Evolutionary conservation across 2,329 filamentous ascomycete genomes (phyloP), one percentile per base, ranked within the genome.

Genomic region (Cordyceps fumosorosea): DNA sequence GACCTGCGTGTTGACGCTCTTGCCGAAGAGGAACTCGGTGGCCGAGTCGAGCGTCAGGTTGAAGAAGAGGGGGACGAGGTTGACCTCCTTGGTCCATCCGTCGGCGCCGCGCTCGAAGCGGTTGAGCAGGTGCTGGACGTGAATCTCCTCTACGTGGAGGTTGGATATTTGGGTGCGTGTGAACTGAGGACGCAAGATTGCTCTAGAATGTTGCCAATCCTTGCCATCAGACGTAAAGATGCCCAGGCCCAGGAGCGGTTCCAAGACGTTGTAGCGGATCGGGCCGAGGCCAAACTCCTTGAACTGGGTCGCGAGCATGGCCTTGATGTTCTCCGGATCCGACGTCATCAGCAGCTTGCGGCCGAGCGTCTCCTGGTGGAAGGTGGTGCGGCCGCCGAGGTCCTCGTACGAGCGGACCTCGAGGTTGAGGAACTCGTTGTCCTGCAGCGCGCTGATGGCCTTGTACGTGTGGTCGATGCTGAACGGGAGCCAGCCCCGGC

Each of bases 21-120:
- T 76, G 8, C 86, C 86, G 63, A 88, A 86, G 8, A 89, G 75
- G 66, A 89, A 84, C 51, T 77, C 73, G 11, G 77, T 78, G 0
- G 77, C 71, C 0, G 75, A 73, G 60, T 81, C 78, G 11, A 81
- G 70, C 1, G 79, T 79, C 34, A 80, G 70, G 45, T 73, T 73
- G 71, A 79, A 81, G 66, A 80, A 76, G 6, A 81, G 69, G 0
- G 76, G 75, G 62, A 76, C 74, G 1, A 81, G 69, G 63, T 81
- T 76, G 8, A 78, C 68, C 2, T 55, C 51, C 22, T 37, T 32
- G 12, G 62, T 60, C 62, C 62, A 63, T 5, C 50, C 40, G 45
- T 45, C 22, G 24, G 24, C 11, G 29, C 26, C 42, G 3, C 3
- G 42, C 20, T 53, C 40, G 14, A 63, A 20, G 0, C 57, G 55